Conservation (phyloP, 805 yeast genomes). For the Schizosaccharomyces cryophilus region DNA sequence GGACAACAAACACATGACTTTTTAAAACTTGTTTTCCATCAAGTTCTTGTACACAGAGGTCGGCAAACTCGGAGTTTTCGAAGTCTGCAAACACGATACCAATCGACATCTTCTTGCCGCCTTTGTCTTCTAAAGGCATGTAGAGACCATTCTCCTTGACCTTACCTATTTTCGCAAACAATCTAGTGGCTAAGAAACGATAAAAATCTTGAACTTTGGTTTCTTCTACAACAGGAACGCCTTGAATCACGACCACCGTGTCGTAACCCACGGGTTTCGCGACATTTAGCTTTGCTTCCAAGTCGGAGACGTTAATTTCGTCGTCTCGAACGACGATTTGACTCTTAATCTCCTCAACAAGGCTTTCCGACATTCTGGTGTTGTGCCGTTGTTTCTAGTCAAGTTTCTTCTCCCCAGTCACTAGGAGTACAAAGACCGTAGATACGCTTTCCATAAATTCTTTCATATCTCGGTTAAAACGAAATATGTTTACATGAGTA, state of each 20-base stretch:
- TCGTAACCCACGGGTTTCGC: slow-evolving; percentile 41
- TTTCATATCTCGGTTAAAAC: background rate
- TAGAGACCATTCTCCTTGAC: slow-evolving; percentile 39
- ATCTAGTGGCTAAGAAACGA: slow-evolving; percentile 53
- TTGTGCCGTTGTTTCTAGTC: background rate
- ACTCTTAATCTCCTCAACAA: background rate
- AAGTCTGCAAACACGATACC: slow-evolving; percentile 69
- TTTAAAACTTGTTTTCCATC: slow-evolving; percentile 82
- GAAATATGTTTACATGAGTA: background rate
- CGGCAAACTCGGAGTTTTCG: slow-evolving; percentile 39
- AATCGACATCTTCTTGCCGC: slow-evolving; percentile 26
- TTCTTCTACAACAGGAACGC: slow-evolving; percentile 88
- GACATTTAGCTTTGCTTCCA: slow-evolving; percentile 51
- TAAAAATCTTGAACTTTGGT: slow-evolving; percentile 59
- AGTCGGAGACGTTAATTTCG: slow-evolving; percentile 49
- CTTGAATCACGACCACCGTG: slow-evolving; percentile 66
- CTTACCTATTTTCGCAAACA: slow-evolving; percentile 54
- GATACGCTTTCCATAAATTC: background rate
- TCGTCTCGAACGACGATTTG: slow-evolving; percentile 17
- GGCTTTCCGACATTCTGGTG: background rate
- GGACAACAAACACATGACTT: slow-evolving; percentile 70
- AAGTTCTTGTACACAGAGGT: slow-evolving; percentile 51
- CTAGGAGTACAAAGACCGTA: background rate
- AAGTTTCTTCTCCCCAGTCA: background rate
- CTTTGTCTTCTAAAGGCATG: slow-evolving; percentile 47